phyloP scores from a whole-genome alignment of 164 flowering plant genomes.

The Tetracentron sinense region DNA sequence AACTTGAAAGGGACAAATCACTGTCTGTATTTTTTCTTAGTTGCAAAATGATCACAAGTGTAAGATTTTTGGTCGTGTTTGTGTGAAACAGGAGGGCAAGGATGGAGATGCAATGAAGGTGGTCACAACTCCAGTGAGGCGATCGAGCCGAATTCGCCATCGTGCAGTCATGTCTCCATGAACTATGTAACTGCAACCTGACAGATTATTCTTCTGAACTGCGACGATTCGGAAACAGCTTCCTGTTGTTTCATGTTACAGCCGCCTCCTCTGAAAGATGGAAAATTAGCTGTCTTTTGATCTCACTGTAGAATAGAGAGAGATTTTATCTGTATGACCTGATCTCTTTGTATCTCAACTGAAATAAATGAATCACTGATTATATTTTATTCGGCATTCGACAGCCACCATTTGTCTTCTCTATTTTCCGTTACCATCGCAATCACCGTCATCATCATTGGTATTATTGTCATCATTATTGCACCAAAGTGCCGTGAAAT shows the following conservation, averaged over 20 bases:
- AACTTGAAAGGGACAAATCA: too few relatives aligned
- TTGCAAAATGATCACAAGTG: too few relatives aligned
- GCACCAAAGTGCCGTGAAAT: too few relatives aligned
- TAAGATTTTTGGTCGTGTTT: too few relatives aligned
- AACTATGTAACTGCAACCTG: neutral
- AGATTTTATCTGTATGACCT: neutral
- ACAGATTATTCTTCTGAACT: neutral
- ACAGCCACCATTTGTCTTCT: neutral
- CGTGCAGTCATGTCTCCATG: constrained; percentile 27
- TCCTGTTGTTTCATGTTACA: constrained; percentile 17
- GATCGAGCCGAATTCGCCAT: constrained; percentile 36
- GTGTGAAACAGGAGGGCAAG: constrained; percentile 14
- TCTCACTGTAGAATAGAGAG: neutral
- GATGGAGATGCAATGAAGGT: constrained; percentile 17
- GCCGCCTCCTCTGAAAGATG: neutral
- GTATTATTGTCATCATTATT: neutral
- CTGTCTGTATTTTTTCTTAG: too few relatives aligned
- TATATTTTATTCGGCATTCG: neutral
- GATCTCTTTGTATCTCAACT: constrained; percentile 5
- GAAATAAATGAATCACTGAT: neutral
- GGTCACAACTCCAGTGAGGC: constrained; percentile 35
- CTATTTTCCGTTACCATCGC: neutral
- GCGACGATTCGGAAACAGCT: constrained; percentile 13
- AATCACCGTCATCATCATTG: neutral
- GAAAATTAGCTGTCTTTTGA: neutral